Evolutionary conservation across 768 basidiomycete species (phyloP).

Genomic region (Leccinum arenicola): DNA sequence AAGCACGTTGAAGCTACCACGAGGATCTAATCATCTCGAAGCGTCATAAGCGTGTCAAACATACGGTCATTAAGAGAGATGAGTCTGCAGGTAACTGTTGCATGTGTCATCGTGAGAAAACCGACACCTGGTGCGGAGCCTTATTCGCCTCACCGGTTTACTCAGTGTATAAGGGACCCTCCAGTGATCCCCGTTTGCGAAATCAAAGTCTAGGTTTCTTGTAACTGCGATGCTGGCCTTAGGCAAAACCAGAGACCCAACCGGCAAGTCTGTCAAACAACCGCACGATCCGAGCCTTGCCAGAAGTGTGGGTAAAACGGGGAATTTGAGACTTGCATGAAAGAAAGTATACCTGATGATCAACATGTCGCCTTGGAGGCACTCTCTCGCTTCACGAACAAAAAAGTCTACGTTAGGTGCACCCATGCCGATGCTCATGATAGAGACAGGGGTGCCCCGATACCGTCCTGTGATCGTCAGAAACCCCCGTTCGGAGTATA

Average conservation of each 20-base stretch:
- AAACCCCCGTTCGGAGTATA: slow-evolving; percentile 75
- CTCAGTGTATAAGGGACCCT: slow-evolving; percentile 61
- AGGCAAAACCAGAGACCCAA: slow-evolving; percentile 77
- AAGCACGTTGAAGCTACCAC: slow-evolving; percentile 44
- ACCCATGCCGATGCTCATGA: slow-evolving; percentile 85
- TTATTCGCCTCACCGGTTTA: slow-evolving; percentile 47
- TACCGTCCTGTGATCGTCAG: slow-evolving; percentile 68
- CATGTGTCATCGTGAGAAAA: slow-evolving; percentile 2
- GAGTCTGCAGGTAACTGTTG: slow-evolving; percentile 58
- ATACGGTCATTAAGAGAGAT: slow-evolving; percentile 48
- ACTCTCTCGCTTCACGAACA: slow-evolving; percentile 76
- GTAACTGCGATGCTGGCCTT: slow-evolving; percentile 63
- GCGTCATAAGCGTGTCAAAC: slow-evolving; percentile 15
- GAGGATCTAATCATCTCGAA: slow-evolving; percentile 6
- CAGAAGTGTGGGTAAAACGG: neutral
- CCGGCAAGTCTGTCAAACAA: slow-evolving; percentile 60
- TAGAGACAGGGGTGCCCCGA: slow-evolving; percentile 59
- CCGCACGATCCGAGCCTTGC: slow-evolving; percentile 81
- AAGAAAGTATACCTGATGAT: slow-evolving; percentile 41
- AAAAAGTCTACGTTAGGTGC: slow-evolving; percentile 83
- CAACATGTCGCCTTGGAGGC: slow-evolving; percentile 58
- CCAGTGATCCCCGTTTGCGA: slow-evolving; percentile 41
- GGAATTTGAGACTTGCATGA: neutral
- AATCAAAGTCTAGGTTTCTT: slow-evolving; percentile 79
- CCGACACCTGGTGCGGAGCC: neutral